phyloP scores from a whole-genome alignment of 78 protist genomes.

The Chrysochromulina tobinii region DNA sequence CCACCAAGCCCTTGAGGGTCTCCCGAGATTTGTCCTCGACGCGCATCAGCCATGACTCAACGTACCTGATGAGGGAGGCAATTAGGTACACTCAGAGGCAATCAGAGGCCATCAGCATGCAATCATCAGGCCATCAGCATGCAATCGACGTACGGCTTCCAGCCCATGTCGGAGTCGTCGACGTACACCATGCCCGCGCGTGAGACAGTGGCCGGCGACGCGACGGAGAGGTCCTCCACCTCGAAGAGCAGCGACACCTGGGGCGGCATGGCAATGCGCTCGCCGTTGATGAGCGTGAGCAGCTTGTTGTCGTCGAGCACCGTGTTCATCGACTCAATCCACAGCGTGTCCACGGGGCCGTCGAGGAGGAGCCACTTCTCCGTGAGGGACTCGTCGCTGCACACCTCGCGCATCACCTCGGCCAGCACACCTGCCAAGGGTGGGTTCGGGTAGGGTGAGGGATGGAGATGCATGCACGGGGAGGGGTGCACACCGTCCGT shows the following conservation, averaged over 20 bases:
- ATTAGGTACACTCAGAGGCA: too few relatives aligned
- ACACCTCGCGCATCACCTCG: conserved; percentile 65
- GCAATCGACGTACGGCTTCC: conserved; percentile 39
- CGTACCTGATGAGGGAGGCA: not conserved
- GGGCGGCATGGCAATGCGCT: conserved; percentile 80
- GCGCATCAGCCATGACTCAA: not conserved
- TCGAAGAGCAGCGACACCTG: conserved; percentile 77
- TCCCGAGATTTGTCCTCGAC: not conserved
- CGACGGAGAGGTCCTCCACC: conserved; percentile 76
- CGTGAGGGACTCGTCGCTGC: not conserved
- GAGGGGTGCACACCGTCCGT: conserved; percentile 71
- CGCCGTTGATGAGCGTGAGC: conserved; percentile 85
- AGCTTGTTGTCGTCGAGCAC: conserved; percentile 91
- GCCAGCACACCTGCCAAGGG: conserved; percentile 55
- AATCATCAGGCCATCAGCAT: not conserved
- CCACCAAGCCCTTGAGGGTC: too few relatives aligned
- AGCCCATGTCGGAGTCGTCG: conserved; percentile 51
- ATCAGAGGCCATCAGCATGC: not conserved
- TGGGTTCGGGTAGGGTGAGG: too few relatives aligned
- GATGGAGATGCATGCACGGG: too few relatives aligned
- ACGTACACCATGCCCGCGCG: conserved; percentile 86
- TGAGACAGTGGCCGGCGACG: conserved; percentile 96
- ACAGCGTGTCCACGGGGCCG: conserved; percentile 90
- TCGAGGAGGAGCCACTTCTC: conserved; percentile 78
- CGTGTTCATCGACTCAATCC: conserved; percentile 90